Base-by-base conservation (phyloP, 805 yeast genomes). In the Monosporozyma servazzii region DNA sequence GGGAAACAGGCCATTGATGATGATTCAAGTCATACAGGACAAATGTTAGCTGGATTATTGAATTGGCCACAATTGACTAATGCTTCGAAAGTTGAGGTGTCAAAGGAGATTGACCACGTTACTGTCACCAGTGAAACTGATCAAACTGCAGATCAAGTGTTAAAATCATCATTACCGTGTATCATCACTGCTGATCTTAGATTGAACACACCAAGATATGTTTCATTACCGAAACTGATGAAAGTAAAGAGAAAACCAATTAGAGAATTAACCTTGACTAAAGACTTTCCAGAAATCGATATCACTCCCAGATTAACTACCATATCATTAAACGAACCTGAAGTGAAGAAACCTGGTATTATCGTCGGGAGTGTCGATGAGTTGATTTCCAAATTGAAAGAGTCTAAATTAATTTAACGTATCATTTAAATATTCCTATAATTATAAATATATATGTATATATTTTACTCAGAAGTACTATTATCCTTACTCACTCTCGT, bases 1-100 rank as follows among this genome's bases (percentile, higher is more conserved):
- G 99, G 99, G 46, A 93, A 93, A 67, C 99, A 93, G 71, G 88
- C 98, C 40, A 90, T 93, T 60, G 99, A 93, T 70, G 95, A 89
- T 60, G 99, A 93, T 64, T 75, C 88, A 44, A 88, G 88, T 68
- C 96, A 90, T 70, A 90, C 96, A 13, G 99, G 98, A 27, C 98
- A 90, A 70, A 88, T 93, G 82, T 78, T 93, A 50, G 98, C 96
- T 2, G 96, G 96, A 9, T 72, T 91, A 54, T 77, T 91, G 69
- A 80, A 82, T 63, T 91, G 98, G 98, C 95, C 97, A 18, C 97
- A 90, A 64, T 96, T 96, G 43, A 67, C 88, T 20, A 69, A 73
- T 40, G 78, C 75, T 48, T 73, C 68, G 21, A 58, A 60, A 27
- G 78, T 85, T 20, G 77, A 78, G 31, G 95, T 93, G 27, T 86